Conservation (phyloP, 2,329 filamentous ascomycete species). For the Pyrenophora seminiperda region DNA sequence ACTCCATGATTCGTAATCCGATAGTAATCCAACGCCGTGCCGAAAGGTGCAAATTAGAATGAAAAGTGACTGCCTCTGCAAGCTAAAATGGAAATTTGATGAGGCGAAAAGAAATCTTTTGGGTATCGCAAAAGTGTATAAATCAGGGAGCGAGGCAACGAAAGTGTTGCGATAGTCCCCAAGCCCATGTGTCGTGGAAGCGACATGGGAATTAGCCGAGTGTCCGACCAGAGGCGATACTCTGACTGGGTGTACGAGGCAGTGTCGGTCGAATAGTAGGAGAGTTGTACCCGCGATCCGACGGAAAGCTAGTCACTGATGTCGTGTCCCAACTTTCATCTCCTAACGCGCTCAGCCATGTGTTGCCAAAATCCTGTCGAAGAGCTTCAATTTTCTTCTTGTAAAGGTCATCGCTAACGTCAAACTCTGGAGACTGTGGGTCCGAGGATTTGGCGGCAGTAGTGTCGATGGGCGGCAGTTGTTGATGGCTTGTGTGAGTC, state of each 20-base stretch:
- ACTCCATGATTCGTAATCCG: conserved; percentile 26
- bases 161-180: neutral
- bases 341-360: conserved; percentile 83
- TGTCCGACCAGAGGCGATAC: conserved; percentile 48
- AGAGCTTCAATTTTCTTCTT: conserved; percentile 86
- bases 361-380: conserved; percentile 81
- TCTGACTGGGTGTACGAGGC: conserved; percentile 45
- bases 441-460: conserved; percentile 26
- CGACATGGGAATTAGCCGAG: conserved; percentile 31
- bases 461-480: conserved; percentile 42
- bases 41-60: conserved; percentile 16
- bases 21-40: conserved; percentile 44
- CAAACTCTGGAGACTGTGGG: conserved; percentile 59
- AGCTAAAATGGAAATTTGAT: conserved; percentile 8
- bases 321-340: conserved; percentile 67
- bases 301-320: conserved; percentile 39
- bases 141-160: conserved; percentile 16
- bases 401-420: conserved; percentile 76
- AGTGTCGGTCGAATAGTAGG: conserved; percentile 39
- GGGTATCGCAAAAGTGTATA: conserved; percentile 46
- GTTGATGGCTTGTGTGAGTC: conserved; percentile 32
- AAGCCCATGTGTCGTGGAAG: neutral
- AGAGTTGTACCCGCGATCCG: conserved; percentile 39
- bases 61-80: conserved; percentile 6
- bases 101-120: conserved; percentile 33